Evolutionary conservation across 495 filamentous ascomycete genomes (phyloP).

Genomic region (Penicillium pulvis): DNA sequence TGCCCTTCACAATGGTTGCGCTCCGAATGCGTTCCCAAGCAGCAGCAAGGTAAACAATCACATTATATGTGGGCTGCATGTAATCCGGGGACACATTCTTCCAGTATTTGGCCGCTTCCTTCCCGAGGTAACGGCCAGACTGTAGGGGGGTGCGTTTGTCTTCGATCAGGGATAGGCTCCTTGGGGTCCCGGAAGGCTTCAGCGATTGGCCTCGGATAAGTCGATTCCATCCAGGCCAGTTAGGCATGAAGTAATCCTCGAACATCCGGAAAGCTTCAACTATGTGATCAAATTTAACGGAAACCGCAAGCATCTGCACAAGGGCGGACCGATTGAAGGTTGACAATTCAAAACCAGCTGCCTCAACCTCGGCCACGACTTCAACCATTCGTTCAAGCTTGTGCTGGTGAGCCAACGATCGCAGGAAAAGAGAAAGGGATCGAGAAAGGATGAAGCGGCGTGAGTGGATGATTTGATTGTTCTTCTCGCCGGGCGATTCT

Average conservation of each 20-base stretch:
- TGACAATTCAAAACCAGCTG: slow-evolving; percentile 67
- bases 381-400: slow-evolving; percentile 49
- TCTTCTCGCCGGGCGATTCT: neutral
- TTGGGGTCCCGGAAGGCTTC: slow-evolving; percentile 33
- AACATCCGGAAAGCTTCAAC: slow-evolving; percentile 64
- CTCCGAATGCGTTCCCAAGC: slow-evolving; percentile 46
- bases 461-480: slow-evolving; percentile 43
- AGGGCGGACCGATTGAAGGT: slow-evolving; percentile 54
- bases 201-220: slow-evolving; percentile 34
- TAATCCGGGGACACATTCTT: slow-evolving; percentile 39
- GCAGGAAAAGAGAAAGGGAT: slow-evolving; percentile 63
- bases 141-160: slow-evolving; percentile 20
- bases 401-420: slow-evolving; percentile 49
- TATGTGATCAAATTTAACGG: slow-evolving; percentile 33
- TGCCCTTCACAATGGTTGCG: slow-evolving; percentile 34
- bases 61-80: slow-evolving; percentile 54
- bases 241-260: slow-evolving; percentile 72
- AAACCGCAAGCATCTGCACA: slow-evolving; percentile 51
- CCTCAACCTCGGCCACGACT: slow-evolving; percentile 53
- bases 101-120: slow-evolving; percentile 35
- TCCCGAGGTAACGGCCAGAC: slow-evolving; percentile 31
- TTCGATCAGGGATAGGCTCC: slow-evolving; percentile 30
- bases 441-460: slow-evolving; percentile 61
- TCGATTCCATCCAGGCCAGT: slow-evolving; percentile 70
- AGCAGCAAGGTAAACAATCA: slow-evolving; percentile 56